Percentiles rank a stretch among this genome's conserved stretches.
Conservation (phyloP, 495 filamentous ascomycete genomes). For the Hypoxylon intermedium region DNA sequence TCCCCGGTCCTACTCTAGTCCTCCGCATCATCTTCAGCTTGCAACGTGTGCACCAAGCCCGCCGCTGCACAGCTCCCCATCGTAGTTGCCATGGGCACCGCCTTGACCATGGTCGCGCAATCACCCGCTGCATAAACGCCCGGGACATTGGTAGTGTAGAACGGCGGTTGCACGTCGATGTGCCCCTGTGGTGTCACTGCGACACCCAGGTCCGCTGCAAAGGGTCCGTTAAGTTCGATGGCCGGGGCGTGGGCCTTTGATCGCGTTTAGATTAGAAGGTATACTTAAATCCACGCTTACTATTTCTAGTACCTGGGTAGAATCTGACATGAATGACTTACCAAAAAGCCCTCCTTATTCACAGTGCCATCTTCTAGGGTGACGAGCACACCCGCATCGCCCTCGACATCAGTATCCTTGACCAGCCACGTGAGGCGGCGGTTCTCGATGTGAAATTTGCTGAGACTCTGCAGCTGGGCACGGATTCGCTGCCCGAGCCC, state of each 20-base stretch:
- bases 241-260: slow-evolving; percentile 33
- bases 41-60: slow-evolving; percentile 28
- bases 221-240: slow-evolving; percentile 31
- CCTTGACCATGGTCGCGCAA: slow-evolving; percentile 32
- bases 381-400: slow-evolving; percentile 31
- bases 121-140: slow-evolving; percentile 42
- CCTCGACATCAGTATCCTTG: slow-evolving; percentile 28
- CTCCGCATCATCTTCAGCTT: slow-evolving; percentile 12
- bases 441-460: slow-evolving; percentile 32
- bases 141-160: slow-evolving; percentile 28
- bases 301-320: too few species aligned
- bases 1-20: too few species aligned
- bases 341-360: slow-evolving; percentile 34
- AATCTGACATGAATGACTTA: slow-evolving; percentile 3
- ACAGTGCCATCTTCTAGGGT: slow-evolving; percentile 36
- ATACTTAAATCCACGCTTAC: too few species aligned
- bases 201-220: slow-evolving; percentile 31
- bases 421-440: slow-evolving; percentile 26
- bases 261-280: slow-evolving; percentile 4
- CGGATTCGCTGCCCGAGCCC: slow-evolving; percentile 19
- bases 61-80: slow-evolving; percentile 35
- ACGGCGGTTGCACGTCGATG: slow-evolving; percentile 35
- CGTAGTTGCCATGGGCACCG: slow-evolving; percentile 27
- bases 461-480: slow-evolving; percentile 12
- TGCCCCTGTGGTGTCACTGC: slow-evolving; percentile 29